phyloP scores from a whole-genome alignment of 1,284 basidiomycete species.

The Austropuccinia psidii region DNA sequence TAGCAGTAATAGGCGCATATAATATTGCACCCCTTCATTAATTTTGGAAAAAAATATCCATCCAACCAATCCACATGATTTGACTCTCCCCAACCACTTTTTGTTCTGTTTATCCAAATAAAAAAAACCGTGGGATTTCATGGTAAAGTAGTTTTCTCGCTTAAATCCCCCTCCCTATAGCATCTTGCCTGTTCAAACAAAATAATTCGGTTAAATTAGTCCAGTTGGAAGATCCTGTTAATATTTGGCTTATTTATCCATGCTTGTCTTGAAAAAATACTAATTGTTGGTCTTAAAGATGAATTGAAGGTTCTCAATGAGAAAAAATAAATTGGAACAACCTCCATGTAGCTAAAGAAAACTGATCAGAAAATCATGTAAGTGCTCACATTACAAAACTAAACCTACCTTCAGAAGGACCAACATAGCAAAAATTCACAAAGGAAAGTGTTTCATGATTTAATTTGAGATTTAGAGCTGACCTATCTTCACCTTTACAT shows the following conservation, averaged over 20 bases:
- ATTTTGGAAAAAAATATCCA: background rate
- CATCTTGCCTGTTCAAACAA: background rate
- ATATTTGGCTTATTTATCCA: background rate
- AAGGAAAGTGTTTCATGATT: too few relatives aligned
- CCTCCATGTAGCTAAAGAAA: background rate
- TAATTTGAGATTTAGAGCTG: background rate
- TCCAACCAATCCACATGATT: background rate
- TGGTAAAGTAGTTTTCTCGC: background rate
- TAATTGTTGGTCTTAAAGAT: background rate
- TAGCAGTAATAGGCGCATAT: background rate
- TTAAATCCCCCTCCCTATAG: background rate
- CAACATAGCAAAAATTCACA: too few relatives aligned
- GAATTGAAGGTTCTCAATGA: background rate
- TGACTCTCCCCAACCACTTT: background rate
- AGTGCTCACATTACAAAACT: constrained; percentile 41
- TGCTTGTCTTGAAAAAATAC: background rate
- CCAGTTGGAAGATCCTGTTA: background rate
- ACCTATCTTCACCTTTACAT: background rate
- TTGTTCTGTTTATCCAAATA: background rate
- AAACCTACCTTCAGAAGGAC: constrained; percentile 38
- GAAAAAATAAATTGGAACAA: background rate
- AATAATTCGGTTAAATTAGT: background rate
- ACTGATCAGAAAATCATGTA: background rate
- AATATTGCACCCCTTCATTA: background rate
- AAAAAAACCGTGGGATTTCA: background rate